Base-by-base conservation (phyloP, 1,284 basidiomycete species). In the Mycena citricolor region DNA sequence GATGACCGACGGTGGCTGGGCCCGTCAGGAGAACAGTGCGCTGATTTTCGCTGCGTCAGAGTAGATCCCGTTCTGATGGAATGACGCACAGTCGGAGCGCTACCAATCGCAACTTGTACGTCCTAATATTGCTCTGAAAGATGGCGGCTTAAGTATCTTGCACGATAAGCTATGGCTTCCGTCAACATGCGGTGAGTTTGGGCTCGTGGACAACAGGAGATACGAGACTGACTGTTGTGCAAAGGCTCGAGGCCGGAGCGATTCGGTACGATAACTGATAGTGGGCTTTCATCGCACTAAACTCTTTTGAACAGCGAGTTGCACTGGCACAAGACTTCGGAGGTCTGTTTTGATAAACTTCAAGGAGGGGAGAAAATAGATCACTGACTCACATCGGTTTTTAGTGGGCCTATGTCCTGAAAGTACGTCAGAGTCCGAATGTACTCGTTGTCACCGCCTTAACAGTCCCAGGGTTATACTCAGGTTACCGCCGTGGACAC, bases 1-100 rank as follows among this genome's bases (percentile, higher is more conserved):
- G 20, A 61, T 89, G 16, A 77, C 81, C 47, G 76, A 76, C 0
- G 85, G 85, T 17, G 86, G 86, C 1, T 89, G 85, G 85, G 81
- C 83, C 26, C 73, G 83, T 42, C 75, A 85, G 54, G 73, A 86
- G 62, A 86, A 84, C 50, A 57, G 81, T 79, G 49, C 32, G 69
- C 52, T n/a, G 7, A 10, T 32, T 29, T 35, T 19, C 4, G 32
- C 12, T 37, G 13, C 8, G 22, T n/a, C 32, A 31, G 20, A 7
- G 26, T 12, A 32, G 19, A 8, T 14, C 13, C n/a, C 13, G 12
- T 38, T 26, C 37, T 29, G 4, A 40, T 38, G 21, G 8, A 21
- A 29, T 7, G 16, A 13, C 39, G 29, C 34, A n/a, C 56, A 78
- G 79, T 73, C 38, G 65, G 67, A 32, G 69, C 72, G 3, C 74